Percentiles rank a stretch among this genome's conserved stretches.
Conservation (phyloP, 148 eudicot genomes). For the Bassia scoparia region DNA sequence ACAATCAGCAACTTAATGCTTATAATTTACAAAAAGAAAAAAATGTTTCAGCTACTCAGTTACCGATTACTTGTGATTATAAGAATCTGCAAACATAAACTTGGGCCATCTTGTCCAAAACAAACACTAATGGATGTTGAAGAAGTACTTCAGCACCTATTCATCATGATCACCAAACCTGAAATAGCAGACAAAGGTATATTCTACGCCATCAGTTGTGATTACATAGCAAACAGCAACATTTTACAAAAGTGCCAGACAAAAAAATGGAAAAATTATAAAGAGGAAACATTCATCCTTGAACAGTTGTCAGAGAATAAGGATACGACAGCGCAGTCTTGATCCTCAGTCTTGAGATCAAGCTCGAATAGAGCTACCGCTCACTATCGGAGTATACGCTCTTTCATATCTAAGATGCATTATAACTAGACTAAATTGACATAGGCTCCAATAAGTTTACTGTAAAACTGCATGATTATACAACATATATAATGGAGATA, state of each 20-base stretch:
- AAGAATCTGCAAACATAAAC: slow-evolving; percentile 89
- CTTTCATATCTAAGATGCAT: slow-evolving; percentile 53
- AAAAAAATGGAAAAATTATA: neutral
- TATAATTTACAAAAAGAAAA: slow-evolving; percentile 2
- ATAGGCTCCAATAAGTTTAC: neutral
- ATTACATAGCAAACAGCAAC: slow-evolving; percentile 1
- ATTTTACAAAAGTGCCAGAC: neutral
- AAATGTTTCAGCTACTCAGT: slow-evolving; percentile 1
- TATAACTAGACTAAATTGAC: too few relatives aligned
- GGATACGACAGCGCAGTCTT: slow-evolving; percentile 86
- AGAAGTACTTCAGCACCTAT: slow-evolving; percentile 86
- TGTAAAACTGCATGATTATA: neutral
- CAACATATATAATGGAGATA: slow-evolving; percentile 62
- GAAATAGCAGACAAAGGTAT: slow-evolving; percentile 21
- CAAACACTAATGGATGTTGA: slow-evolving; percentile 88
- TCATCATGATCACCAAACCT: slow-evolving; percentile 98
- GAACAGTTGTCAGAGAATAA: slow-evolving; percentile 84
- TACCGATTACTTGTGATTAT: slow-evolving; percentile 72
- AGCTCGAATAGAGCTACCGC: slow-evolving; percentile 96
- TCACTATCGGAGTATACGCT: slow-evolving; percentile 89
- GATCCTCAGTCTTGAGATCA: slow-evolving; percentile 82
- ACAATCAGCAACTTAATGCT: neutral
- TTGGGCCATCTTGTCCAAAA: slow-evolving; percentile 70
- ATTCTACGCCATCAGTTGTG: slow-evolving; percentile 5
- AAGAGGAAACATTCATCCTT: slow-evolving; percentile 40